A percentile compares a stretch with the other conserved stretches of the same genome.
Conservation (phyloP, 805 yeast species). For the Ascoidea rubescens region DNA sequence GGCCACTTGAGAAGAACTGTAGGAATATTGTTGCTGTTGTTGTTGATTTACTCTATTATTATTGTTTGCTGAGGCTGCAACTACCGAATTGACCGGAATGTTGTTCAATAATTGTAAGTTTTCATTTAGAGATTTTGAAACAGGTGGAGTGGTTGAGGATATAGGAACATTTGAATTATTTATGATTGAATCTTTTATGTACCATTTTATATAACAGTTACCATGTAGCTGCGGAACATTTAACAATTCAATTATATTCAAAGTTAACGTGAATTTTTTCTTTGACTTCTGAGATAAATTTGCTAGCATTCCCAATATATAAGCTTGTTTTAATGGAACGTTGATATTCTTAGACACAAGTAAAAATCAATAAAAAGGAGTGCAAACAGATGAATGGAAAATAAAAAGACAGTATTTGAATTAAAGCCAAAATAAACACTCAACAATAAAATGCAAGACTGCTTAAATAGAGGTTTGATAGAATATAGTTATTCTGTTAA, state of each 20-base stretch:
- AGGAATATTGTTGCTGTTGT: slow-evolving; percentile 2
- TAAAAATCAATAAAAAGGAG: not conserved
- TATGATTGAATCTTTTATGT: slow-evolving; percentile 32
- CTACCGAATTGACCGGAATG: slow-evolving; percentile 24
- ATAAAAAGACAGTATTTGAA: not conserved
- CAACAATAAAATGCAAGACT: not conserved
- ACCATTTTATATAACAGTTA: slow-evolving; percentile 49
- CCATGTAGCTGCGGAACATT: slow-evolving; percentile 78
- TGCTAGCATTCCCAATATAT: slow-evolving; percentile 1
- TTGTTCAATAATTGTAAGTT: slow-evolving; percentile 20
- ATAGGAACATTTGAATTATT: slow-evolving; percentile 5
- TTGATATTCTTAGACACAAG: not conserved
- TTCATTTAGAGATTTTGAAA: not conserved
- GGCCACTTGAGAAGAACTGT: not conserved
- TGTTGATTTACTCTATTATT: slow-evolving; percentile 5
- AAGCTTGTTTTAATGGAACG: not conserved
- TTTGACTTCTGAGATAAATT: slow-evolving; percentile 3
- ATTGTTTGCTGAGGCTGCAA: slow-evolving; percentile 15
- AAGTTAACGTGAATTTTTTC: slow-evolving; percentile 5
- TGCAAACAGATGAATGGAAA: not conserved
- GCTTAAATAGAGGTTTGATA: not conserved
- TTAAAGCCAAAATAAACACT: not conserved
- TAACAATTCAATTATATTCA: slow-evolving; percentile 34
- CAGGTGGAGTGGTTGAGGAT: not conserved
- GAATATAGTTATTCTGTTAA: not conserved